phyloP scores from a whole-genome alignment of 129 eudicot genomes.

The Solidago caesia region DNA sequence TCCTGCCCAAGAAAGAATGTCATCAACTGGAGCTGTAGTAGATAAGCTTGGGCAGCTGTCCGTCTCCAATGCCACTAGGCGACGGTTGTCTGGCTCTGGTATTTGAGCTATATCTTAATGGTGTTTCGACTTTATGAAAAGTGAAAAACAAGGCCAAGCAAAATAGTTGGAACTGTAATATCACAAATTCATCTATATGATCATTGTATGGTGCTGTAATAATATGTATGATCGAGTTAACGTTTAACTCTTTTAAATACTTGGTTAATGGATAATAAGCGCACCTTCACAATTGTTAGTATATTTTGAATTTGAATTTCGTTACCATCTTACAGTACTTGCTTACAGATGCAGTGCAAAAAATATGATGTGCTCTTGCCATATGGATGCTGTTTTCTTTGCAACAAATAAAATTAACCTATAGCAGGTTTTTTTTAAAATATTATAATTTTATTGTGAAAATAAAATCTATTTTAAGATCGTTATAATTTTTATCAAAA shows the following conservation, averaged over 20 bases:
- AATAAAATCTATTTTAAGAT: too few species aligned
- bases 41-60: conserved; percentile 87
- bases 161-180: neutral
- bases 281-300: neutral
- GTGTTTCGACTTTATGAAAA: neutral
- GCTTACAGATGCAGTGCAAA: neutral
- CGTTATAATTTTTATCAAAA: too few species aligned
- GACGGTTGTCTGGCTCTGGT: conserved; percentile 81
- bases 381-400: neutral
- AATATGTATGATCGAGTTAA: conserved; percentile 20
- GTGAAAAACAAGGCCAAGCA: neutral
- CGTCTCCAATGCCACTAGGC: conserved; percentile 84
- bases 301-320: neutral
- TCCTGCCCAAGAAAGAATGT: conserved; percentile 68
- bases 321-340: neutral
- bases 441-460: too few species aligned
- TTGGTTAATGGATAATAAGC: neutral
- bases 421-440: too few species aligned
- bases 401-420: too few species aligned
- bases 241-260: conserved; percentile 16
- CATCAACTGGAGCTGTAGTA: conserved; percentile 35
- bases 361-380: neutral
- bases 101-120: conserved; percentile 23
- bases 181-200: conserved; percentile 9
- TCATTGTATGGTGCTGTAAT: conserved; percentile 25